Evolutionary conservation across 2,329 filamentous ascomycete genomes (phyloP), one percentile per base, ranked within the genome.

Genomic region (Parastagonospora avenae): DNA sequence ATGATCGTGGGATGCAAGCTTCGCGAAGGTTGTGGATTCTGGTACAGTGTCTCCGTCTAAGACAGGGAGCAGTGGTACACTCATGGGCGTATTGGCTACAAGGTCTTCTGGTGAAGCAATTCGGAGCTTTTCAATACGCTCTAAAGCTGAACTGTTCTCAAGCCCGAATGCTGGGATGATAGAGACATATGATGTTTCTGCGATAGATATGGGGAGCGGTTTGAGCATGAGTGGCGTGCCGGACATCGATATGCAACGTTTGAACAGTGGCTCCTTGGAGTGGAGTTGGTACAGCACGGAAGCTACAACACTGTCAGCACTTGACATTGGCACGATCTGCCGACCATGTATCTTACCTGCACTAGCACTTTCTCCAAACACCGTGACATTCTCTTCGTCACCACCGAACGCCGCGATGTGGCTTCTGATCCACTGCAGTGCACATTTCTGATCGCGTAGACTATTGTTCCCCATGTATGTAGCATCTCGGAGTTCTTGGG

Each of bases 291-390:
- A 42, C 12, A 66, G 40, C 2, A 61, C 57, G 14, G 60, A 52
- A 1, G 48, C 61, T 65, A 10, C 5, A 33, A 12, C 9, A 5
- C 8, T 11, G 27, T 62, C 32, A 59, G 55, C 19, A 9, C 11
- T 19, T 7, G 8, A 32, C 14, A n/a, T 14, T 35, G 1, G 5
- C 8, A 15, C 10, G 11, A 33, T 9, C 12, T 32, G 9, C 15
- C 19, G 7, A 29, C 4, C 43, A 8, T 7, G 10, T n/a, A 16
- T 15, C 68, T 54, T 62, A 74, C 77, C 70, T 9, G 70, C 78
- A 30, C 79, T 80, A 4, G 78, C 76, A 42, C 75, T 78, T 52
- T 79, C 74, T 3, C 79, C 79, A 15, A 77, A 67, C 0, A 72
- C 51, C 2, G 70, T 74, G 2, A 75, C 59, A 36, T 70, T 66